Evolutionary conservation across 805 yeast species (phyloP), one percentile per base, ranked within the genome.

Genomic region (Metschnikowia cubensis): DNA sequence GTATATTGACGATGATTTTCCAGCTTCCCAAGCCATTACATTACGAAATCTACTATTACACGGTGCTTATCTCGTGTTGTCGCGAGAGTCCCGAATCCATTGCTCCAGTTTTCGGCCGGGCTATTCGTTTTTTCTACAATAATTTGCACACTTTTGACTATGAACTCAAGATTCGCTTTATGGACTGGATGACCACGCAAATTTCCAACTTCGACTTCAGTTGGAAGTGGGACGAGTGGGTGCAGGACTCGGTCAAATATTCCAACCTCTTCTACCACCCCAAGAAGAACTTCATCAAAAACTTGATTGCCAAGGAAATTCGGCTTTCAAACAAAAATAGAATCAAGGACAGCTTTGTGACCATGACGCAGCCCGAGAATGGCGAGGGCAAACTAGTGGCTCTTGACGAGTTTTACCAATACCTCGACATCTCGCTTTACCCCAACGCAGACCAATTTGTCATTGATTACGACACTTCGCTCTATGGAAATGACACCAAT

Each of bases 211-310:
- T 92, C 67, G 90, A 87, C 50, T 94, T 89, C 69, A 88, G 91
- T 35, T 94, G 99, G 99, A 89, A 90, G 63, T 94, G 99, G 99
- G 82, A 81, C 55, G 98, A 91, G 66, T 94, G 99, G 99, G 81
- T 77, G 25, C 69, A 67, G 2, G 87, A 84, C 59, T 76, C 84
- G 0, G 59, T 64, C n/a, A 66, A 64, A 42, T 76, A 73, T 42
- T 67, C 71, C 6, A 66, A 73, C 10, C 70, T 77, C 34, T 65
- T 71, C 33, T 82, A 80, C 60, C 91, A 88, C 62, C 96, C 97
- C 11, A 82, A 81, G 57, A 76, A 80, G 54, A 80, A 78, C 42
- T 85, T 92, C 57, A 82, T 92, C 52, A 81, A 77, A 57, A 90
- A 90, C 67, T 74, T 91, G 54, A 84, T 94, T 52, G 80, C 83